Evolutionary conservation across 2,329 filamentous ascomycete species (phyloP).

Genomic region (Cladosporium sphaerospermum): DNA sequence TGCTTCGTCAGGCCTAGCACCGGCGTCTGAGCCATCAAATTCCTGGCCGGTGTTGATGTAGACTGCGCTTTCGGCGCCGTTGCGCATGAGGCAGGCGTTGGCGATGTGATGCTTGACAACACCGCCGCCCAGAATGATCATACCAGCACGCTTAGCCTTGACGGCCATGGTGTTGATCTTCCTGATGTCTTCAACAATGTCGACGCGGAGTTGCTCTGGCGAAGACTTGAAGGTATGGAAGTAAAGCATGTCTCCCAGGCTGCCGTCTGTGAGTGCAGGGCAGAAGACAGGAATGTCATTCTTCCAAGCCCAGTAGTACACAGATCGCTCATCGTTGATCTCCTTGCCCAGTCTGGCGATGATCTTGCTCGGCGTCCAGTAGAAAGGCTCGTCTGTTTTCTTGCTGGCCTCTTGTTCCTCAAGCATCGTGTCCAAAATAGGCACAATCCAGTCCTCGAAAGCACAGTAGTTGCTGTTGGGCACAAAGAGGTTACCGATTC

Average conservation of each 20-base stretch:
- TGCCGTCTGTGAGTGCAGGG: conserved; percentile 90
- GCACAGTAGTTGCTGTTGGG: conserved; percentile 96
- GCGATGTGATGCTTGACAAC: conserved; percentile 98
- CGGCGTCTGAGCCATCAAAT: conserved; percentile 95
- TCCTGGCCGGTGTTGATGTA: conserved; percentile 98
- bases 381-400: conserved; percentile 52
- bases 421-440: conserved; percentile 90
- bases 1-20: conserved; percentile 89
- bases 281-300: conserved; percentile 97
- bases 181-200: conserved; percentile 90
- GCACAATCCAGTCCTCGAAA: conserved; percentile 96
- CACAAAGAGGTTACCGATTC: conserved; percentile 91
- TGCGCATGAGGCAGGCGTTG: conserved; percentile 95
- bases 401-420: conserved; percentile 83
- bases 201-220: conserved; percentile 72
- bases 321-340: conserved; percentile 84
- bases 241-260: conserved; percentile 95
- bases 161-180: conserved; percentile 89
- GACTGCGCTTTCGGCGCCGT: conserved; percentile 92
- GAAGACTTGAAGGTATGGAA: conserved; percentile 94
- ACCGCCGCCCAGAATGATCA: conserved; percentile 91
- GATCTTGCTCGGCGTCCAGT: conserved; percentile 93
- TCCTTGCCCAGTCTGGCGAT: conserved; percentile 86
- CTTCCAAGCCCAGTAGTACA: conserved; percentile 96
- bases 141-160: conserved; percentile 78